Evolutionary conservation across 768 basidiomycete genomes (phyloP).

Genomic region (Pulveroboletus ravenelii): DNA sequence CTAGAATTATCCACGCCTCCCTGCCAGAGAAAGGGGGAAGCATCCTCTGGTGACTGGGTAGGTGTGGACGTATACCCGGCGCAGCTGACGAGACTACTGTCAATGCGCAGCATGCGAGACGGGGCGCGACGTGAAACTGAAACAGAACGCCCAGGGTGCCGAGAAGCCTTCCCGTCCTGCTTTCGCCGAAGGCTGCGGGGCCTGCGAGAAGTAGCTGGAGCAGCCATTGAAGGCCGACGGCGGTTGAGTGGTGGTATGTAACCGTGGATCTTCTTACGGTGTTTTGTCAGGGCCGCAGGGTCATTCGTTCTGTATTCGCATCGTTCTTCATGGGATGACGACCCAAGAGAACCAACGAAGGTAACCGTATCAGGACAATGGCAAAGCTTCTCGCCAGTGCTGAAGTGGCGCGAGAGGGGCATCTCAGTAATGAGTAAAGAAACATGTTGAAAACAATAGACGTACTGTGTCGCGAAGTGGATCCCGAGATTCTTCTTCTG

Average conservation of each 20-base stretch:
- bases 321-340: not conserved
- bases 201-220: not conserved
- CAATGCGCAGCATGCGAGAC: not conserved
- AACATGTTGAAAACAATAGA: not conserved
- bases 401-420: not conserved
- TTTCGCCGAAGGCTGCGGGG: not conserved
- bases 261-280: conserved; percentile 20
- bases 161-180: not conserved
- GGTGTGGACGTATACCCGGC: not conserved
- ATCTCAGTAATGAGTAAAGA: too few species aligned
- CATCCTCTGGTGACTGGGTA: not conserved
- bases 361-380: conserved; percentile 5
- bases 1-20: not conserved
- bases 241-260: conserved; percentile 14
- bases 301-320: conserved; percentile 23
- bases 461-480: conserved; percentile 20
- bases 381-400: conserved; percentile 19
- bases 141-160: not conserved
- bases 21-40: not conserved
- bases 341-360: not conserved
- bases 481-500: conserved; percentile 20
- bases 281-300: conserved; percentile 23
- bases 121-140: not conserved
- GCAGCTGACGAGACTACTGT: not conserved
- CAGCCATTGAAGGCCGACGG: not conserved